These are phyloP conservation scores for Filobasidium floriforme DNA, from an alignment of 768 basidiomycete genomes.

Conservation along the genomic window DNA sequence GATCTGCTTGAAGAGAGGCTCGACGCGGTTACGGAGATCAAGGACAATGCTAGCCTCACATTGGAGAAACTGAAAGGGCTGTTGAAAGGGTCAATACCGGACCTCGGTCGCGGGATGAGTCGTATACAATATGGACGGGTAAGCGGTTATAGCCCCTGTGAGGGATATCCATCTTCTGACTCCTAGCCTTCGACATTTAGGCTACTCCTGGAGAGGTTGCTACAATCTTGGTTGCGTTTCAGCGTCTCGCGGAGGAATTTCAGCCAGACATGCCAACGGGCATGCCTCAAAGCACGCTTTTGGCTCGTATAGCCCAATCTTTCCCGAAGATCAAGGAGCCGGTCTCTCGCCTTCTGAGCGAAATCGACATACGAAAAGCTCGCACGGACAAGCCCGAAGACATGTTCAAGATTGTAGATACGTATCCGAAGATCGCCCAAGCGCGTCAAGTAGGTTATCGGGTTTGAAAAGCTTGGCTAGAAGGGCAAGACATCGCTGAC, in stretches of 20 bases:
- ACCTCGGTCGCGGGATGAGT: constrained; percentile 75
- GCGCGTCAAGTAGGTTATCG: constrained; percentile 53
- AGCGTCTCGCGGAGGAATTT: constrained; percentile 62
- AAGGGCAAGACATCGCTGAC: background rate
- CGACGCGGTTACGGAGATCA: constrained; percentile 78
- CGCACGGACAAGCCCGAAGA: constrained; percentile 59
- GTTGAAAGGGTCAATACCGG: constrained; percentile 66
- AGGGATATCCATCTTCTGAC: background rate
- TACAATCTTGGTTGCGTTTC: constrained; percentile 65
- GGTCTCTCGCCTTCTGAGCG: constrained; percentile 53
- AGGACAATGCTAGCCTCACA: constrained; percentile 53
- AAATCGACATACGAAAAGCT: constrained; percentile 59
- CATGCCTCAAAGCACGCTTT: constrained; percentile 58
- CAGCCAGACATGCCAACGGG: constrained; percentile 50
- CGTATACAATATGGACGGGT: constrained; percentile 89
- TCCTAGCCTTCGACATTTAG: constrained; percentile 17
- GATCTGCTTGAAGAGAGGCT: constrained; percentile 69
- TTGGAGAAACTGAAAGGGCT: constrained; percentile 61
- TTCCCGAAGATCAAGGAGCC: constrained; percentile 61
- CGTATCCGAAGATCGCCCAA: constrained; percentile 56
- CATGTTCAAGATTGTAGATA: constrained; percentile 59
- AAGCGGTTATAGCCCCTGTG: constrained; percentile 22
- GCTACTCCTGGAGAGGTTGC: constrained; percentile 78
- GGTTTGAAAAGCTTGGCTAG: background rate
- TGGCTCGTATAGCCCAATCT: constrained; percentile 63